Evolutionary conservation across 768 basidiomycete genomes (phyloP).

Genomic region (Cystofilobasidium capitatum): DNA sequence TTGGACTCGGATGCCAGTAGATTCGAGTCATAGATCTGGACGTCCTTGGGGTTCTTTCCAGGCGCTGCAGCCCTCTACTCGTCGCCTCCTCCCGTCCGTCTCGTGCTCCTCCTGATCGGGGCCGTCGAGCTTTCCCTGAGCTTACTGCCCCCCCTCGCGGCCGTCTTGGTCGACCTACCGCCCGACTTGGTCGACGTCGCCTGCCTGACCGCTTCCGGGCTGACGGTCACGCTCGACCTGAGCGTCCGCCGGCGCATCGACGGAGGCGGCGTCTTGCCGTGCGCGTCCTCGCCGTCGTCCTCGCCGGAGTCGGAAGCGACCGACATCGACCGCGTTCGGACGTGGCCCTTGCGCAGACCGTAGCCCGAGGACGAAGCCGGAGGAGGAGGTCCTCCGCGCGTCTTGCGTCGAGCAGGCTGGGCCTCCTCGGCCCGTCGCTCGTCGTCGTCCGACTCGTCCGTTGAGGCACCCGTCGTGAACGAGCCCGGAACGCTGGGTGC

Average conservation of each 20-base stretch:
- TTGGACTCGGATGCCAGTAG: too few species aligned
- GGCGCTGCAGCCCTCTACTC: too few species aligned
- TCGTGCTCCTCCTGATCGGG: neutral
- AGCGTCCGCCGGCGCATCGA: neutral
- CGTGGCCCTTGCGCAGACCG: slow-evolving; percentile 3
- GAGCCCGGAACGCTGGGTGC: neutral
- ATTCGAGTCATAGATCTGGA: too few species aligned
- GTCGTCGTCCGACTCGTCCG: slow-evolving; percentile 5
- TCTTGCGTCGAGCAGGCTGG: neutral
- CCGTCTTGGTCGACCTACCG: neutral
- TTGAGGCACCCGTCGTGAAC: neutral
- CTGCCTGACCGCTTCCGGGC: neutral
- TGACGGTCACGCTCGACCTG: neutral
- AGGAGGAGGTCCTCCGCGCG: neutral
- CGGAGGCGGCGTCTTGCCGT: slow-evolving; percentile 2
- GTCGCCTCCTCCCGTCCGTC: neutral
- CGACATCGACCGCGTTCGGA: neutral
- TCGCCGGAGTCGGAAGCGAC: neutral
- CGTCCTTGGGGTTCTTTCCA: too few species aligned
- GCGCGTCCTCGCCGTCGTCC: neutral
- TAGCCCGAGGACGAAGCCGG: neutral
- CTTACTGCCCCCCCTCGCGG: neutral
- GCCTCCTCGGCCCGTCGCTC: neutral
- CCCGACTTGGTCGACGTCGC: neutral
- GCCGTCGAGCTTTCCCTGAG: neutral